Evolutionary conservation across 495 filamentous ascomycete species (phyloP).

Genomic region (Hapsidospora chrysogenum): DNA sequence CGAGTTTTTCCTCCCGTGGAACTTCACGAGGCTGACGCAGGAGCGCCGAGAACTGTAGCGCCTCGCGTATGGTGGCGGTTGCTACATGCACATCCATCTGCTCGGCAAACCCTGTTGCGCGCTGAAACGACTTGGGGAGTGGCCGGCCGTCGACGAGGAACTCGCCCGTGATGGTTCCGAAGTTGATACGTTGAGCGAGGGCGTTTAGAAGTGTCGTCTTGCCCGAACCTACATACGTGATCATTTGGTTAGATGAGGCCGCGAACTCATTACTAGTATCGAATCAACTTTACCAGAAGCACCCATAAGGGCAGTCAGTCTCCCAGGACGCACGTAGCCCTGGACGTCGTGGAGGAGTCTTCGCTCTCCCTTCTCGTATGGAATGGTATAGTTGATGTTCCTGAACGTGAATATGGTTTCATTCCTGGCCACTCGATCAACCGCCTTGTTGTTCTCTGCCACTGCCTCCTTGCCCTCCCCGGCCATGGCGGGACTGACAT

Average conservation of each 20-base stretch:
- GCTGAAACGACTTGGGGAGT: conserved; percentile 55
- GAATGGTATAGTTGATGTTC: conserved; percentile 53
- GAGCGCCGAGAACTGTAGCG: conserved; percentile 51
- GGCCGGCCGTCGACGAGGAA: conserved; percentile 32
- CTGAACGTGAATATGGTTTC: conserved; percentile 49
- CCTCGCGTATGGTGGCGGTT: conserved; percentile 55
- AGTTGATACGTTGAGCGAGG: conserved; percentile 47
- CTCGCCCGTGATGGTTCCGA: conserved; percentile 37
- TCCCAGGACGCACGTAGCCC: conserved; percentile 56
- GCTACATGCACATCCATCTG: conserved; percentile 58
- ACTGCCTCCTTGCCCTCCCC: conserved; percentile 6
- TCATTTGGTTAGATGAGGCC: conserved; percentile 43
- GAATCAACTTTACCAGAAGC: conserved; percentile 73
- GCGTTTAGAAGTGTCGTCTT: conserved; percentile 59
- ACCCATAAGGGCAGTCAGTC: conserved; percentile 25
- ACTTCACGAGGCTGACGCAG: conserved; percentile 47
- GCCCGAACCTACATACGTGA: conserved; percentile 55
- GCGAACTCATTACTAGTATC: no score
- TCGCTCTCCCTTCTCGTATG: conserved; percentile 39
- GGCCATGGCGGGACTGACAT: conserved; percentile 1
- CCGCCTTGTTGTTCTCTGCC: not conserved
- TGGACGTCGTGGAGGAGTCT: conserved; percentile 45
- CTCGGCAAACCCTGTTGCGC: conserved; percentile 63
- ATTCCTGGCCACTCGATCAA: conserved; percentile 7
- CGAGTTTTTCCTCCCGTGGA: conserved; percentile 35